Base-by-base conservation (phyloP, 2,329 filamentous ascomycete species). In the Ceratocystis cubensis region DNA sequence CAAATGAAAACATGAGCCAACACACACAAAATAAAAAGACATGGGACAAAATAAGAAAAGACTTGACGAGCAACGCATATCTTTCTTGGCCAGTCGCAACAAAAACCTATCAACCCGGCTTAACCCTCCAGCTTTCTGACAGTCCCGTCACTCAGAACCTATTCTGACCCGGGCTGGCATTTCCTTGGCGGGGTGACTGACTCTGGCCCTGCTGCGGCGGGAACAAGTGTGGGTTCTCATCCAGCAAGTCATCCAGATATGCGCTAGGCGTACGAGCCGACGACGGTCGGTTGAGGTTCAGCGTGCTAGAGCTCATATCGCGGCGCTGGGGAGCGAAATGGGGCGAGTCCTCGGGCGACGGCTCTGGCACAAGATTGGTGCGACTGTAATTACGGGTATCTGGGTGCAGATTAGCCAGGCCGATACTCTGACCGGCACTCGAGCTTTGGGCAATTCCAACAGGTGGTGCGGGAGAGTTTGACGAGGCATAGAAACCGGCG, bases 161-260 rank as follows among this genome's bases (percentile, higher is more conserved):
- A 28, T 57, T 57, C 25, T 57, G 53, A 25, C 61, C 44, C 1
- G 45, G 61, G 5, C 65, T 64, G 28, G 30, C n/a, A 46, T 65
- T 44, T 17, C 65, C 46, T 13, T 59, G 61, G 13, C 61, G 48
- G 30, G 46, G 45, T 48, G 62, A 46, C 57, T 62, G 50, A 30
- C 67, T 61, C 48, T n/a, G 53, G 53, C 22, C 53, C 53, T 57
- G 53, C 41, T 66, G 61, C n/a, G 59, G 41, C 7, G 81, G 81
- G 65, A 83, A 77, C 70, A 76, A 74, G 46, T 77, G 77, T 5
- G 80, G 79, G 72, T 91, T 87, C 69, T 88, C 89, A 72, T 91
- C 90, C 69, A 96, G 87, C 63, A 97, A 76, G 74, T 96, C 91
- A 68, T 97, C 92, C 48, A 97, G 79, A 74, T 91, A 96, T 20